These are phyloP conservation scores for Persicaria maculosa DNA, from an alignment of 148 eudicot species.

Conservation along the genomic window DNA sequence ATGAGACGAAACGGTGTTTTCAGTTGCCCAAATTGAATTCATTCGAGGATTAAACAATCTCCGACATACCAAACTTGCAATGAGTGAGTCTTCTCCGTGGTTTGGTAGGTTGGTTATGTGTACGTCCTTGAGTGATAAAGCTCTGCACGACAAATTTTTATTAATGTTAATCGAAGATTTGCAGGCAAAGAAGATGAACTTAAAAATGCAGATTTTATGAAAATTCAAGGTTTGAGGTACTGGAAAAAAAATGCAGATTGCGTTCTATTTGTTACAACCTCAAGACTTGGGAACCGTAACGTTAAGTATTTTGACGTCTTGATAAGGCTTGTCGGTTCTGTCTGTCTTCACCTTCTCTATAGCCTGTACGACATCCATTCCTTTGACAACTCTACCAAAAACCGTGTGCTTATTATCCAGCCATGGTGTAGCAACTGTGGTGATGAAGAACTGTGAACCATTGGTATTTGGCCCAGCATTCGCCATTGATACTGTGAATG, in stretches of 20 bases:
- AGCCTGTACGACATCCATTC: conserved; percentile 98
- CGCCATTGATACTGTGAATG: conserved; percentile 97
- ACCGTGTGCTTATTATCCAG: conserved; percentile 97
- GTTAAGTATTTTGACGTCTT: conserved; percentile 92
- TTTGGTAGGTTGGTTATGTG: background rate
- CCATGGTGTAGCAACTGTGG: conserved; percentile 99
- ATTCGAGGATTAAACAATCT: background rate
- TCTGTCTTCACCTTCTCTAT: conserved; percentile 96
- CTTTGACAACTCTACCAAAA: conserved; percentile 91
- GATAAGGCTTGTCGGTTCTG: conserved; percentile 81
- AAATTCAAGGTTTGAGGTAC: background rate
- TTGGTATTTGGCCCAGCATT: conserved; percentile 95
- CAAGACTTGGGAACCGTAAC: conserved; percentile 89
- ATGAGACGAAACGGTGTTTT: background rate
- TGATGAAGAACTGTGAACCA: conserved; percentile 97
- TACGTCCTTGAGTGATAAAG: background rate
- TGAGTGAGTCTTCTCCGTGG: background rate
- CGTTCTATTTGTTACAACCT: background rate
- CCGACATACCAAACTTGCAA: background rate
- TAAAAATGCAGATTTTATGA: background rate
- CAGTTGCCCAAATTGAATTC: background rate
- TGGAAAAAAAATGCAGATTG: background rate
- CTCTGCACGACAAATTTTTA: background rate
- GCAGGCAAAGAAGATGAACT: conserved; percentile 1
- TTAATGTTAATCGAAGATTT: background rate